phyloP scores from a whole-genome alignment of 805 yeast genomes.

The Schwanniomyces polymorphus region DNA sequence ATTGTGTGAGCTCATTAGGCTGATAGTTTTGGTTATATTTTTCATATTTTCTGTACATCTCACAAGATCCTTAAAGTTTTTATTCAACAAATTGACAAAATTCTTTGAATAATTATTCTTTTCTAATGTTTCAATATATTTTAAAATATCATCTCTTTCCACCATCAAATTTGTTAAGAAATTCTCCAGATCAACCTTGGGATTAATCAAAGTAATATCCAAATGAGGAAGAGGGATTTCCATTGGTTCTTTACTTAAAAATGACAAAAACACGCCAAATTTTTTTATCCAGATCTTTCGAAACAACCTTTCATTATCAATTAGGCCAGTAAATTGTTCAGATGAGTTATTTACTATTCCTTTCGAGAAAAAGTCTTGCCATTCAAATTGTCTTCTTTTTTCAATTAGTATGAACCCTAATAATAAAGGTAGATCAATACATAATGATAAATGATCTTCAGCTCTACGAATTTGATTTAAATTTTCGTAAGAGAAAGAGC shows the following conservation, averaged over 20 bases:
- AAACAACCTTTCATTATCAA: slow-evolving; percentile 54
- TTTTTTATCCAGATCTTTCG: slow-evolving; percentile 65
- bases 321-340: slow-evolving; percentile 57
- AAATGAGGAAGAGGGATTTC: slow-evolving; percentile 24
- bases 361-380: slow-evolving; percentile 48
- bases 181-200: slow-evolving; percentile 22
- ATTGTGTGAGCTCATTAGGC: slow-evolving; percentile 24
- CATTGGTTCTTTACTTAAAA: slow-evolving; percentile 13
- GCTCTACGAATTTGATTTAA: slow-evolving; percentile 26
- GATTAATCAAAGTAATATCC: slow-evolving; percentile 35
- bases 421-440: slow-evolving; percentile 67
- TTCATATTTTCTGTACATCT: slow-evolving; percentile 40
- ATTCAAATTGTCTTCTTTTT: slow-evolving; percentile 55
- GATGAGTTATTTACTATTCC: slow-evolving; percentile 45
- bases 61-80: slow-evolving; percentile 46
- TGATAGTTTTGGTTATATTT: slow-evolving; percentile 28
- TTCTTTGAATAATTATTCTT: slow-evolving; percentile 22
- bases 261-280: slow-evolving; percentile 46
- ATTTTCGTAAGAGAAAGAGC: slow-evolving; percentile 14
- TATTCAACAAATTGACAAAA: slow-evolving; percentile 39
- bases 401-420: slow-evolving; percentile 73
- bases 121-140: slow-evolving; percentile 25
- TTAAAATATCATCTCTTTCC: slow-evolving; percentile 32
- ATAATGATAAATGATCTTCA: slow-evolving; percentile 41
- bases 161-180: slow-evolving; percentile 36